Evolutionary conservation across 208 protist genomes (phyloP).

Genomic region (Acanthamoeba lenticulata): DNA sequence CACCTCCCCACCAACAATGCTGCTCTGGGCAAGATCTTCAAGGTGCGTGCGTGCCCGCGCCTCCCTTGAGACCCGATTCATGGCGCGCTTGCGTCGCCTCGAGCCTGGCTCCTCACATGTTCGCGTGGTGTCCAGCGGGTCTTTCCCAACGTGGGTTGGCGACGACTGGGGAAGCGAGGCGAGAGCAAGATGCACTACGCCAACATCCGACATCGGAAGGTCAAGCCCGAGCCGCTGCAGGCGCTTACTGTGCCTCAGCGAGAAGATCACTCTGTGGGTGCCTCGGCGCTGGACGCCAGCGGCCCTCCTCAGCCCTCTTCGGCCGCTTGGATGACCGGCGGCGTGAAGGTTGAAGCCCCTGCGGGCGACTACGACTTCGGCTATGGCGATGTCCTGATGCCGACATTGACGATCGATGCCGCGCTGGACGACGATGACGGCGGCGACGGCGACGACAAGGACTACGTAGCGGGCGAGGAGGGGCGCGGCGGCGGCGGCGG

Average conservation of each 20-base stretch:
- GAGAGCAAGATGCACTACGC: constrained; percentile 66
- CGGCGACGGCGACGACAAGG: not conserved
- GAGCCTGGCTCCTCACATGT: not conserved
- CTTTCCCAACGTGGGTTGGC: constrained; percentile 3
- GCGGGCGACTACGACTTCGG: not conserved
- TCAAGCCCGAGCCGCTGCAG: not conserved
- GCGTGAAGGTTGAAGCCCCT: too few species aligned
- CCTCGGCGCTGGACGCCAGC: not conserved
- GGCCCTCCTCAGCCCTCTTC: too few species aligned
- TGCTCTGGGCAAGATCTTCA: constrained; percentile 57
- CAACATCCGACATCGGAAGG: constrained; percentile 19
- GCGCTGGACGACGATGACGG: not conserved
- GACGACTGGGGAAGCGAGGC: not conserved
- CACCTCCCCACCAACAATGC: constrained; percentile 55
- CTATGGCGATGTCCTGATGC: not conserved
- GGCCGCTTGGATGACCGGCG: too few species aligned
- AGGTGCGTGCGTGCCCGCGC: not conserved
- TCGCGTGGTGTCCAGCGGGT: not conserved
- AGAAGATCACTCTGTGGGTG: not conserved
- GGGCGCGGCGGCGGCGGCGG: too few species aligned
- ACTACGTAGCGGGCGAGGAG: not conserved
- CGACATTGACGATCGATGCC: too few species aligned
- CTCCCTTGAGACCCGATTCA: not conserved
- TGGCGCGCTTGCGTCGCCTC: not conserved
- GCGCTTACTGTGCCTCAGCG: too few species aligned